Evolutionary conservation across 192 early-diverging fungal genomes (phyloP), one percentile per base, ranked within the genome.

Genomic region (Backusella sp.): DNA sequence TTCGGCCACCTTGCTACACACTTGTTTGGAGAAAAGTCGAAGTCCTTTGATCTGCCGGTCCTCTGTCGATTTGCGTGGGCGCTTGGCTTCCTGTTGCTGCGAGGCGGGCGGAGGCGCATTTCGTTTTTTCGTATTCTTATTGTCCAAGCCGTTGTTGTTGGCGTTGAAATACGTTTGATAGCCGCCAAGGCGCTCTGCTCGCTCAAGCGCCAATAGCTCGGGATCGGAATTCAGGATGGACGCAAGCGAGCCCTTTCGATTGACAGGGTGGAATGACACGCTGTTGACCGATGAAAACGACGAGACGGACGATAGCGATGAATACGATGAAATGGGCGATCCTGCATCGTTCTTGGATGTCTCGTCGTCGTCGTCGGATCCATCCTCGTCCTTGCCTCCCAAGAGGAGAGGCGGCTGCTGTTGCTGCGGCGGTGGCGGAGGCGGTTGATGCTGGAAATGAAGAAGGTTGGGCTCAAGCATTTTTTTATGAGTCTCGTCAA

Each of bases 11-110:
- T 82, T 86, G 34, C 86, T 86, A 49, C 88, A 90, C 14, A 92
- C 89, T 37, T 83, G 82, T 66, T 84, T 79, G 30, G 88, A 88
- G 72, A 90, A 90, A 52, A 87, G 83, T 1, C 89, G 78, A 9
- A 92, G 75, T 32, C 84, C 79, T 23, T 78, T 78, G 73, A 56
- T 68, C 30, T 52, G 34, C 0, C 44, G 30, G 34, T 19, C 49
- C 14, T 71, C 52, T 15, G 52, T 6, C 9, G 56, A 28, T 26
- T 23, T 23, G 7, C 56, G 56, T 28, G 19, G 56, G 28, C 56
- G 56, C 12, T 62, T 62, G 3, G 3, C 56, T 46, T 39, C 39
- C 6, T 3, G 6, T 42, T 62, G 32, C 36, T 37, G 37, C 37
- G 11, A n/a, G n/a, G n/a, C 11, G 19, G 52, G 32, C 19, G 28